Evolutionary conservation across 257 asterid species (phyloP), one percentile per base, ranked within the genome.

Genomic region (Coffea eugenioides): DNA sequence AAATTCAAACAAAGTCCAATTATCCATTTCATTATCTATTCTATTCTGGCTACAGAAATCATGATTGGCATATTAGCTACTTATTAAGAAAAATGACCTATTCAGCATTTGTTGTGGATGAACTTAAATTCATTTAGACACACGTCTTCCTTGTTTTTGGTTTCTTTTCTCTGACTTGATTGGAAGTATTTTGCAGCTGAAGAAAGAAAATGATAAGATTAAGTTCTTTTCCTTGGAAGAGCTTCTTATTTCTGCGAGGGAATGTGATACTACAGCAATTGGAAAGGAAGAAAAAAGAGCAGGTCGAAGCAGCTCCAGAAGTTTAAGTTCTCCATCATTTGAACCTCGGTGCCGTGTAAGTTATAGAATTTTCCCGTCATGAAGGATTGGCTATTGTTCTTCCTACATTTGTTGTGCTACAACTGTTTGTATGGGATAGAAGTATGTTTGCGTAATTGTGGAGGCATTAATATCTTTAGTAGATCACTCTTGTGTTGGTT

Each of bases 341-440:
- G 86, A 85, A 85, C 86, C 76, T 78, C 83, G 79, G 31, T 93
- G 98, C 83, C 87, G 82, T 81, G 99, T 95, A 93, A 86, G 95
- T 82, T 76, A 46, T 39, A 21, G 20, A 59, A 13, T 71, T 54
- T 51, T 72, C 59, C 66, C 25, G 27, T 39, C 68, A 61, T 73
- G 61, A 68, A 23, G 36, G 48, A 10, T 8, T 79, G 43, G 34
- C 57, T 39, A 18, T 46, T 43, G 4, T 25, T 64, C n/a, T 23
- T 73, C 45, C 31, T 61, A 16, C 54, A 39, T 10, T n/a, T 61
- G 49, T 18, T 16, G 64, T 18, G 25, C 25, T 57, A 57, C 25
- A 18, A 18, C 64, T 57, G 20, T 57, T 5, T 51, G 27, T 46
- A 49, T 36, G 9, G 67, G 75, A 14, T 34, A 67, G 41, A 21